phyloP scores from a whole-genome alignment of 768 basidiomycete genomes.

The Suillus decipiens region DNA sequence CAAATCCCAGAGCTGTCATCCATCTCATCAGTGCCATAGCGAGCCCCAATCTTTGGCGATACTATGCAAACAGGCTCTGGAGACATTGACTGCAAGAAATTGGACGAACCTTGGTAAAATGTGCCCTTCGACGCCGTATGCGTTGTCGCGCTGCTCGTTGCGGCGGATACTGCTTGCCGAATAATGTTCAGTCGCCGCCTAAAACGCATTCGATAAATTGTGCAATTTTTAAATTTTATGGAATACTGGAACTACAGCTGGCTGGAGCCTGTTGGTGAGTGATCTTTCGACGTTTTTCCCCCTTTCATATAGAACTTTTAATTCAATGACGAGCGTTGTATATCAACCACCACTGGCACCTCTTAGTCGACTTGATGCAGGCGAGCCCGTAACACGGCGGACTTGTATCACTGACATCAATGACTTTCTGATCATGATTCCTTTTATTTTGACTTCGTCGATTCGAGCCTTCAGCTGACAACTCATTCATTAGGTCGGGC shows the following conservation, averaged over 20 bases:
- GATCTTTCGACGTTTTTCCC: background rate
- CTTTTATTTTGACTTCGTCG: conserved; percentile 1
- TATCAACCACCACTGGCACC: conserved; percentile 77
- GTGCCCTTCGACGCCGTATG: conserved; percentile 9
- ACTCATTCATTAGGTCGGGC: background rate
- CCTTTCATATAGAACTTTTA: conserved; percentile 8
- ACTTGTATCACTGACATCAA: conserved; percentile 78
- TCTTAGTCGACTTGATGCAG: conserved; percentile 83
- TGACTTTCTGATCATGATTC: conserved; percentile 49
- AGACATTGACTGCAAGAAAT: background rate
- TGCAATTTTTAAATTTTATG: background rate
- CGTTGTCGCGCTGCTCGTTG: conserved; percentile 5
- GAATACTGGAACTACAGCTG: background rate
- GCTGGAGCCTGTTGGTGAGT: background rate
- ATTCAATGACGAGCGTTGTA: conserved; percentile 83
- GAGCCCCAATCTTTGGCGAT: background rate
- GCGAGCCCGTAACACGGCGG: conserved; percentile 32
- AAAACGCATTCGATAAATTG: conserved; percentile 13
- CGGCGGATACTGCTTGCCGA: conserved; percentile 11
- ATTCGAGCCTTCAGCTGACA: conserved; percentile 19
- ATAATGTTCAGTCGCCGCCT: conserved; percentile 22
- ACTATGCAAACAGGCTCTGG: conserved; percentile 1
- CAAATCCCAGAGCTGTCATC: conserved; percentile 1
- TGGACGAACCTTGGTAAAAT: conserved; percentile 13
- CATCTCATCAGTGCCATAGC: conserved; percentile 7